Conservation (phyloP, 306 rosid genomes). For the Senna siamea region DNA sequence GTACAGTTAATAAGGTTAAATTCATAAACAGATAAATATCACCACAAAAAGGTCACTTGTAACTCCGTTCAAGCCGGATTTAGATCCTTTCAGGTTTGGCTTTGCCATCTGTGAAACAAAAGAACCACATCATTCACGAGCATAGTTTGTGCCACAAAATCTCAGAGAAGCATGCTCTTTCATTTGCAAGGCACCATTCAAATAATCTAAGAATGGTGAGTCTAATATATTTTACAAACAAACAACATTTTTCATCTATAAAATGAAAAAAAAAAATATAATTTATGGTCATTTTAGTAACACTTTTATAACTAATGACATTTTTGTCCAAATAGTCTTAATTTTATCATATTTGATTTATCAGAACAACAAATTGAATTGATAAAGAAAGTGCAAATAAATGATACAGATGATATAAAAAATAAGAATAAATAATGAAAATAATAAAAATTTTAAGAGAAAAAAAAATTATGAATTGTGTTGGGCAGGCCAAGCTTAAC, state of each 20-base stretch:
- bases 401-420: too few species aligned
- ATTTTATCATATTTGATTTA: background rate
- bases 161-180: too few species aligned
- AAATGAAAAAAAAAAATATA: too few species aligned
- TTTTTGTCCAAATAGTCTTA: background rate
- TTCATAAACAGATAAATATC: constrained; percentile 44
- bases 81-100: constrained; percentile 65
- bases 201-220: too few species aligned
- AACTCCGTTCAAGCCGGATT: constrained; percentile 51
- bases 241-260: too few species aligned
- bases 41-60: constrained; percentile 32
- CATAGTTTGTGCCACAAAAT: constrained; percentile 11
- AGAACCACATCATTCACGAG: background rate
- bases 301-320: background rate
- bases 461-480: background rate
- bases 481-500: background rate
- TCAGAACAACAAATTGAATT: background rate
- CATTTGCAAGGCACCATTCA: too few species aligned
- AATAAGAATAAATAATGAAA: too few species aligned
- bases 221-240: background rate
- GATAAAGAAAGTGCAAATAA: too few species aligned
- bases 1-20: constrained; percentile 57
- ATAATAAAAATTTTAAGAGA: background rate
- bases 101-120: constrained; percentile 71
- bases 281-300: background rate